phyloP scores from a whole-genome alignment of 805 yeast genomes.

The Tetrapisispora phaffii region DNA sequence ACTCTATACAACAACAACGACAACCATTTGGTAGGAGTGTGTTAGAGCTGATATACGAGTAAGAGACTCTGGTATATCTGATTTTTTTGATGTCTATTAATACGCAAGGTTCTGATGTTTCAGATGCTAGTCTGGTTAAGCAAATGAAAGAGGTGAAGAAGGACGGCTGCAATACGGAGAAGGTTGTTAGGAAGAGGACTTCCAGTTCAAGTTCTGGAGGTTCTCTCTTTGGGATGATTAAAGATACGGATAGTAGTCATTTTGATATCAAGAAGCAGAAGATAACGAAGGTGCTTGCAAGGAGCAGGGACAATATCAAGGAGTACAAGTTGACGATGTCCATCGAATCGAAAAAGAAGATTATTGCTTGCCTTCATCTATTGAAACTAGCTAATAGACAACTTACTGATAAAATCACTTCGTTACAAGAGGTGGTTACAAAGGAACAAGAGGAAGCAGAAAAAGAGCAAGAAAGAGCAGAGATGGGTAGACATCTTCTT shows the following conservation, averaged over 20 bases:
- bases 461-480: constrained; percentile 28
- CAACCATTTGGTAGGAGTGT: too few species aligned
- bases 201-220: not conserved
- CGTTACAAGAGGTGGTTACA: constrained; percentile 48
- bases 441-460: constrained; percentile 32
- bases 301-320: constrained; percentile 30
- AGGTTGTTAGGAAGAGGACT: not conserved
- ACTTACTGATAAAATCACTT: constrained; percentile 54
- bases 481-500: not conserved
- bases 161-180: not conserved
- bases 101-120: too few species aligned
- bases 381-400: constrained; percentile 73
- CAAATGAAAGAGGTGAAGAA: not conserved
- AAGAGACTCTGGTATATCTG: too few species aligned
- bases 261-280: constrained; percentile 29
- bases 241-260: not conserved
- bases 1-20: too few species aligned
- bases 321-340: constrained; percentile 36
- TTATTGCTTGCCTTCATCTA: constrained; percentile 71
- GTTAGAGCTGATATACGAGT: not conserved
- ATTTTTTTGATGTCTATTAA: too few species aligned
- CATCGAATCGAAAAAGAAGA: constrained; percentile 62
- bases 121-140: not conserved
- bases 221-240: not conserved
- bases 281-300: constrained; percentile 29